Base-by-base conservation (phyloP, 768 basidiomycete species). In the Nevesoporus exiguus region DNA sequence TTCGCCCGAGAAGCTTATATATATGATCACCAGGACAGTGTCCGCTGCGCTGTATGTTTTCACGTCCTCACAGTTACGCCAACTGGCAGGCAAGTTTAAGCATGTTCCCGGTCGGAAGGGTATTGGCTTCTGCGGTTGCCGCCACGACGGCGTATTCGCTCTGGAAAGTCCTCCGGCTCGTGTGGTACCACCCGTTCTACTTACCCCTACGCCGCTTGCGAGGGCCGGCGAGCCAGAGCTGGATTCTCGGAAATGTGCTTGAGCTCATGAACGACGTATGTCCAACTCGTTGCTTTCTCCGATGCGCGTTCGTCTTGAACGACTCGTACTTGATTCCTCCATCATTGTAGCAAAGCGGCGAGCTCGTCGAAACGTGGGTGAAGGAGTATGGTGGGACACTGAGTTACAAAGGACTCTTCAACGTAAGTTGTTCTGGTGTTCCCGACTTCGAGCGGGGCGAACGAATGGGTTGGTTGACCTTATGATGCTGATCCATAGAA, bases 161-260 rank as follows among this genome's bases (percentile, higher is more conserved):
- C 1, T 72, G 70, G 61, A 74, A 69, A 44, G 24, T 74, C 10
- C 53, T 64, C 30, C 54, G 44, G 22, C 58, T 69, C 30, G 21
- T 76, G 39, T 57, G 36, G 49, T 74, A 74, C 46, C 45, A 44
- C 2, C 62, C 71, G 40, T 68, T 67, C 55, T 70, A 63, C 13
- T 80, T 80, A 0, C 74, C 79, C 3, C 59, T 83, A 15, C 72
- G 74, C n/a, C 56, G 72, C 39, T 71, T 85, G 22, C 82, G 76
- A 1, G 82, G 82, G 1, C 83, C 83, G 1, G 69, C 74, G 17
- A 76, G 62, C 49, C 47, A 71, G 2, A 78, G 74, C 57, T 69
- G 69, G 51, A 45, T 86, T 13, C 81, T 66, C 49, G 83, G 84
- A 8, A 77, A 83, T 60, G 49, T 81, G 56, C 67, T 61, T 36